phyloP scores from a whole-genome alignment of 177 flowering plant species.

The Telopea speciosissima region DNA sequence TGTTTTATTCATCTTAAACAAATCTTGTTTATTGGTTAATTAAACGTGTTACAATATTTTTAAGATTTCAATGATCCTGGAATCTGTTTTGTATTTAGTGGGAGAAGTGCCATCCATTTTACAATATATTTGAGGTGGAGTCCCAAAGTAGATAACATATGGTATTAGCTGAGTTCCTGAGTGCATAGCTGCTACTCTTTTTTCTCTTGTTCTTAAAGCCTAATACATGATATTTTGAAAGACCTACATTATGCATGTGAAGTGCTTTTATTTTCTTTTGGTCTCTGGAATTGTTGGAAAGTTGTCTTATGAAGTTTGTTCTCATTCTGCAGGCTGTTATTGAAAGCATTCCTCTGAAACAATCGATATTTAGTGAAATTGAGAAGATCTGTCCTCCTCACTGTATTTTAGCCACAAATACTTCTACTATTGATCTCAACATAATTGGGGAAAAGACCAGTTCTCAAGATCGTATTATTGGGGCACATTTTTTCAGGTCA shows the following conservation, averaged over 20 bases:
- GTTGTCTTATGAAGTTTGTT: conserved; percentile 1
- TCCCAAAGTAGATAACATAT: not conserved
- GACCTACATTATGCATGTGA: not conserved
- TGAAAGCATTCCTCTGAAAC: conserved; percentile 71
- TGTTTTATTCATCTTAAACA: not conserved
- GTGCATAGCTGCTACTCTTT: not conserved
- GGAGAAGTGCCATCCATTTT: not conserved
- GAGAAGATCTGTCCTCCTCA: conserved; percentile 80
- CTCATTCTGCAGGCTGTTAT: conserved; percentile 68
- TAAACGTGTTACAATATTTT: not conserved
- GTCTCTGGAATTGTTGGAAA: not conserved
- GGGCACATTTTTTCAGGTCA: conserved; percentile 98
- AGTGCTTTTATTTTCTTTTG: not conserved
- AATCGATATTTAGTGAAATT: conserved; percentile 72
- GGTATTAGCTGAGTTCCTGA: not conserved
- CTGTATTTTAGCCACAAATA: conserved; percentile 90
- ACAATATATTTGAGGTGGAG: too few relatives aligned
- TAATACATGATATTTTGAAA: not conserved
- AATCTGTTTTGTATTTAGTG: not conserved
- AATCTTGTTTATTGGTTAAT: not conserved
- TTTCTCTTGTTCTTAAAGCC: not conserved
- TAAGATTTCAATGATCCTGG: not conserved
- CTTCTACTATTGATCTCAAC: conserved; percentile 90
- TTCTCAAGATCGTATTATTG: conserved; percentile 76
- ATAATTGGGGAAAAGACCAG: conserved; percentile 68